Evolutionary conservation across 371 early-diverging fungal genomes (phyloP), one percentile per base, ranked within the genome.

Genomic region (Paraphysoderma sedebokerense): DNA sequence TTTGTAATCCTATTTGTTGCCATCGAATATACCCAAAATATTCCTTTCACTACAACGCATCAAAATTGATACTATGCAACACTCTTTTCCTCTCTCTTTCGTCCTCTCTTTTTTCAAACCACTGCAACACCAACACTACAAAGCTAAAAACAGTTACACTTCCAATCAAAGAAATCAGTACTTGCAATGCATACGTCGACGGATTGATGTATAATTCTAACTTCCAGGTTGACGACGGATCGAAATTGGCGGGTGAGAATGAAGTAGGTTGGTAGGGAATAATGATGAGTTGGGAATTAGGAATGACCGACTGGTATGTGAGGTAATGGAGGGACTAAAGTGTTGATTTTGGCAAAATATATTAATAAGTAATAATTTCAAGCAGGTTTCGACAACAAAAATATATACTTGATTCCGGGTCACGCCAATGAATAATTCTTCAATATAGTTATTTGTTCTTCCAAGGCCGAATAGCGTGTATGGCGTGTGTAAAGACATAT

Each of bases 391-490:
- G n/a, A n/a, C n/a, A n/a, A n/a, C n/a, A n/a, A 19, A 8, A 13
- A n/a, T 8, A 12, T 58, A 38, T 44, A 65, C 65, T 55, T 79
- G 77, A 49, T 81, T 70, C 22, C 79, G 61, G 5, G 83, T 68
- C 1, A 79, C 72, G 2, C 90, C 93, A 0, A 87, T 90, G 59
- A 82, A 83, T 60, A 93, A 66, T 44, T 81, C 79, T 51, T 90
- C 89, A 3, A 93, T 81, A 62, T 93, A 91, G 50, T 90, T 91
- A 61, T 91, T 93, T 2, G 91, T 93, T 49, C 93, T 63, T 0
- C 92, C 92, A 3, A 93, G 70, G 5, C 93, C 93, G 53, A 88
- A 76, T 4, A 86, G 62, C 20, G 73, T 72, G 35, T 86, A 87
- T 0, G 92, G 90, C n/a, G 83, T 74, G n/a, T 74, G 71, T 8